Percentiles rank a stretch among this genome's conserved stretches.
Evolutionary conservation across 345 rosid genomes (phyloP).

Genomic region (Lagerstroemia speciosa): DNA sequence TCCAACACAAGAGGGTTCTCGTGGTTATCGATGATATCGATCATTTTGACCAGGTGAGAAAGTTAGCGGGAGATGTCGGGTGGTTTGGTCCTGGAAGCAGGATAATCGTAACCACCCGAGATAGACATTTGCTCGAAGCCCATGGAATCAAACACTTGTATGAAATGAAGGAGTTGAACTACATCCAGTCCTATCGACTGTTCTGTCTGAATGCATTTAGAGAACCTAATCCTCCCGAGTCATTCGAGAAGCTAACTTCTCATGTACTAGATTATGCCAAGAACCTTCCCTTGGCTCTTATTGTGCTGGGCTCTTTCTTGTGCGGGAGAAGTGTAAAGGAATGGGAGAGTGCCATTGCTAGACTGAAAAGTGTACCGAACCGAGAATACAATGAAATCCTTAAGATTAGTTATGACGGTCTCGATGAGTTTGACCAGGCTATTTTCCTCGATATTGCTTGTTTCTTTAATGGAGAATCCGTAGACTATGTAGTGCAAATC

Average conservation of each 20-base stretch:
- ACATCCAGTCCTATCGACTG: conserved; percentile 12
- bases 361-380: conserved; percentile 14
- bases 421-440: conserved; percentile 16
- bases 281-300: conserved; percentile 23
- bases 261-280: conserved; percentile 12
- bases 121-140: conserved; percentile 15
- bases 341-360: conserved; percentile 18
- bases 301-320: conserved; percentile 21
- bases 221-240: conserved; percentile 7
- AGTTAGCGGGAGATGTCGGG: conserved; percentile 8
- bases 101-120: conserved; percentile 25
- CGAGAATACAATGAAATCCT: conserved; percentile 16
- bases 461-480: conserved; percentile 14
- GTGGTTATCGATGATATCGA: conserved; percentile 25
- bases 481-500: conserved; percentile 8
- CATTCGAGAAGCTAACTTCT: conserved; percentile 5
- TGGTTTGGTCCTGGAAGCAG: conserved; percentile 25
- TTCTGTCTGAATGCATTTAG: conserved; percentile 22
- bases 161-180: conserved; percentile 10
- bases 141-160: conserved; percentile 10
- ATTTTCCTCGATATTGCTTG: conserved; percentile 27
- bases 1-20: conserved; percentile 14
- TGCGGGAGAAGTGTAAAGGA: conserved; percentile 12
- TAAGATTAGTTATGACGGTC: conserved; percentile 17
- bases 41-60: conserved; percentile 15